Base-by-base conservation (phyloP, 495 filamentous ascomycete species). In the Extremus antarcticus region DNA sequence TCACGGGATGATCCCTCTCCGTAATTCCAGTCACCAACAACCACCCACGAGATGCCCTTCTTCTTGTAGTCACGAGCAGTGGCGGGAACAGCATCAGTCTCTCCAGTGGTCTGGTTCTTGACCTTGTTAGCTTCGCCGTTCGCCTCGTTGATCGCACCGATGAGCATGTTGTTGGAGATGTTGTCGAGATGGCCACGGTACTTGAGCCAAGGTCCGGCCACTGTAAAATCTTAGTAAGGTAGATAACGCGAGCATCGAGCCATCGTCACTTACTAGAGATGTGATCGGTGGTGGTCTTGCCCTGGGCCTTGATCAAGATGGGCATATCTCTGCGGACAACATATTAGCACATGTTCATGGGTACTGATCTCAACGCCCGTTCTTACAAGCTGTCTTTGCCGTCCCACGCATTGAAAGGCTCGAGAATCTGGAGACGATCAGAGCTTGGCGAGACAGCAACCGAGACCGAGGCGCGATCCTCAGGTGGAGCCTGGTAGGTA, bases 111-210 rank as follows among this genome's bases (percentile, higher is more conserved):
- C 70, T 77, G 70, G 80, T 98, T 97, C 80, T 89, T 87, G 72
- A 98, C 78, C 79, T 91, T 96, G 84, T 98, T 98, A 62, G 91
- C 92, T 78, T 98, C 87, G 54, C 86, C 89, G 73, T 97, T 98
- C 62, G 84, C 91, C 57, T 80, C 78, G 75, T 97, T 98, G 76
- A 88, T 86, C 59, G 92, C 92, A 76, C 94, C 94, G 65, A 98
- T 97, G 72, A 98, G 75, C 90, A 97, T 95, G 82, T 98, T 98
- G 84, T 97, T 97, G 67, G 94, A 97, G 78, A 98, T 97, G 81
- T 98, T 98, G 80, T 98, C 94, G 69, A 98, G 80, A 71, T 98
- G 92, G 47, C 92, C 92, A 80, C 94, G 89, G 82, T 98, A 98
- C 80, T 98, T 98, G 73, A 98, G 81, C 92, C 92, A 98, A 46